Evolutionary conservation across 2,329 filamentous ascomycete species (phyloP), one percentile per base, ranked within the genome.

Genomic region (Intubia oerlemansii): DNA sequence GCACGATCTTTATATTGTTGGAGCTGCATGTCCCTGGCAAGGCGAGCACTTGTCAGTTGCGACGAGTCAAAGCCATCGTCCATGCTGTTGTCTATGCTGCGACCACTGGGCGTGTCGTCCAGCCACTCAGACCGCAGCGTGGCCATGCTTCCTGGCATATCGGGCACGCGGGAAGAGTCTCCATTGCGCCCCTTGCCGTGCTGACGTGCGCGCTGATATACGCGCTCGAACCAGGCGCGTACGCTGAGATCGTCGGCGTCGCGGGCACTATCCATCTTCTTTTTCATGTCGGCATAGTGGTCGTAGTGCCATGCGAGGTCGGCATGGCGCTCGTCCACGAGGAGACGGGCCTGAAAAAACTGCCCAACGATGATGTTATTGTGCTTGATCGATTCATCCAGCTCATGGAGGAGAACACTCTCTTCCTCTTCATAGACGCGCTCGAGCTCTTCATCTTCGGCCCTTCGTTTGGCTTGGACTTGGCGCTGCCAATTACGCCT

Each of bases 361-460:
- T 44, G 41, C n/a, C 49, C 51, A 8, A 51, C 44, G 5, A 53
- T 34, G 6, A 44, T 42, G 10, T 45, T 48, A 17, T 53, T 47
- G 6, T 47, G 43, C 24, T 49, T 44, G n/a, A 50, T 35, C 2
- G 57, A 43, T 15, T 49, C 35, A 12, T 48, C 45, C 2, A 32
- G 47, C 39, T 42, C 48, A 42, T 36, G 39, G 27, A 45, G 42
- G 9, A 48, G 37, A 10, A 41, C 37, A 1, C 42, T 35, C 10
- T 42, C 43, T 28, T 47, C 41, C 6, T 38, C 36, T 14, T 42
- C 38, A 28, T 47, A 48, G 11, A 49, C 44, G 16, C 44, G 38
- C 16, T 49, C 44, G 12, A 54, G 39, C 4, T 34, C 35, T 10
- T 56, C 43, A 29, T 49, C 40, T 10, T 38, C 14, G 2, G 30